Base-by-base conservation (phyloP, 1,284 basidiomycete genomes). In the Thelephora terrestris region DNA sequence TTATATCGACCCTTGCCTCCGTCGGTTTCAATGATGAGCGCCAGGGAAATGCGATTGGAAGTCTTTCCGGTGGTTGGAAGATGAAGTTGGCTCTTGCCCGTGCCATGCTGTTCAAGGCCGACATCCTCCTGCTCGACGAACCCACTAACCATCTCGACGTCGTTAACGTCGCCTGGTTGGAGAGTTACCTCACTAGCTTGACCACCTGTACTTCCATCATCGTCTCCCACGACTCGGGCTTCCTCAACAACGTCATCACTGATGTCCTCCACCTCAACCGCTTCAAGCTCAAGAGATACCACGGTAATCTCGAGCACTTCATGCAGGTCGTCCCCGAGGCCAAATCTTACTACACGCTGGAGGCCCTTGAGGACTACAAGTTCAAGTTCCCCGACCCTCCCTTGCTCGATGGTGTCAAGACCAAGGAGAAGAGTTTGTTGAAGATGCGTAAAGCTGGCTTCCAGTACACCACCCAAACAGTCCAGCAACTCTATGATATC, bases 81-180 rank as follows among this genome's bases (percentile, higher is more conserved):
- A 99, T 99, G 96, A 98, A 98, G 81, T 85, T 99, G 57, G 96
- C 95, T 27, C 83, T 99, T 53, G 96, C 96, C 50, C 85, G 96
- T 60, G 96, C 96, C 51, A 96, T 99, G 76, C 81, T 99, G 51
- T 99, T 98, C 90, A 93, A 92, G 75, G 93, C 93, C 58, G 94
- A 97, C 64, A 96, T 97, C 62, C 83, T 97, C 53, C 74, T 96
- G 46, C 89, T 96, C 60, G 93, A 97, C 70, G 94, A 97, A 75
- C 94, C 94, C 43, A 97, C 93, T 71, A 96, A 97, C 79, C 93
- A 96, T 71, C 79, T 97, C 71, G 94, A 97, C 61, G 93, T 97
- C 57, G 79, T 96, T 72, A 96, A 96, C 75, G 81, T 98, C 57
- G 89, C 89, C 40, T 97, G 93, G 94, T 79, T 97, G 66, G 91